Evolutionary conservation across 2,329 filamentous ascomycete species (phyloP), one percentile per base, ranked within the genome.

Genomic region (Tricladium varicosporioides): DNA sequence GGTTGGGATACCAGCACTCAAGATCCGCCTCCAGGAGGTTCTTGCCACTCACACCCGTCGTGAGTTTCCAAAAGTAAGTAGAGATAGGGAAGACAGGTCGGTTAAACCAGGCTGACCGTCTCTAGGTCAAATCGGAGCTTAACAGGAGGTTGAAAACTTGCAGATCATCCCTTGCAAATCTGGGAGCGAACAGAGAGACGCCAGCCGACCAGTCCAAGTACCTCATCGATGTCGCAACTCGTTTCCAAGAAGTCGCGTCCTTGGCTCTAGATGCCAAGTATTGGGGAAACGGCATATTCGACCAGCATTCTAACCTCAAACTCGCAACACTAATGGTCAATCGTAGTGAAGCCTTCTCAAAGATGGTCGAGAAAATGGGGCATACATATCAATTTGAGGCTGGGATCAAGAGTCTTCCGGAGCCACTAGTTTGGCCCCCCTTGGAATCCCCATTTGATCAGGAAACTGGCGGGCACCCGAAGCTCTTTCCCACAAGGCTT

Each of bases 51-150:
- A 47, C 10, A 47, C 27, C 27, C 45, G 45, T 47, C 45, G 45
- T 22, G 45, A 47, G 16, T 47, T 47, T 47, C 45, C 45, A 5
- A 47, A 47, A 47, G 45, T 47, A 47, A 47, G 45, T 47, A 10
- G 18, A 19, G 15, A 15, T 47, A 14, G 10, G 27, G 18, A 19
- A 14, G 45, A 14, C 27, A 10, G 14, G 15, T 47, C 5, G 45
- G 14, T 5, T 47, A 5, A 22, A 47, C 14, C 18, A 19, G 18
- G 18, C 45, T 47, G 27, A 47, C 45, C 45, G 13, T 14, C 27
- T 5, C 14, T 19, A 47, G 45, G 45, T 47, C 16, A 47, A 14
- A 19, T 47, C 18, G 18, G 45, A 47, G 27, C 16, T 47, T 10
- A 47, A 47, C 14, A 47, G 27, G 45, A 47, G 27, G 18, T 19